These are phyloP conservation scores for Leptodontidium sp. DNA, from an alignment of 2,329 filamentous ascomycete genomes.

Conservation along the genomic window DNA sequence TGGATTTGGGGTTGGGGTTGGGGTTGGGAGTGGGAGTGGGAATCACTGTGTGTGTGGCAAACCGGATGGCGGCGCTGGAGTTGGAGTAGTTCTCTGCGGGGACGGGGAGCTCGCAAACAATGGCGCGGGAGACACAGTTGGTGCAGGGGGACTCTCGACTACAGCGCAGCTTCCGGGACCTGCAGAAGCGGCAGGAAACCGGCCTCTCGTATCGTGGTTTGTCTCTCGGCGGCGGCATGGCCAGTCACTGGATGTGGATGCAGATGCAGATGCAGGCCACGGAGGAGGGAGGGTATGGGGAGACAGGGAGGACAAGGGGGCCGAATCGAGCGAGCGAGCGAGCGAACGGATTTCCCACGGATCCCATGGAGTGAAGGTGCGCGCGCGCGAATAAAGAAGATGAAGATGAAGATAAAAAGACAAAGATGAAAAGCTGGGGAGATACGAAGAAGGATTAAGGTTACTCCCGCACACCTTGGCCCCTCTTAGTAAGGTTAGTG, in stretches of 20 bases:
- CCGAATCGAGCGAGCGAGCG: neutral
- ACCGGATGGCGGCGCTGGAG: slow-evolving; percentile 2
- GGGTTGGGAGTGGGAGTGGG: neutral
- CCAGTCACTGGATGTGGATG: neutral
- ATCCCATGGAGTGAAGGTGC: slow-evolving; percentile 2
- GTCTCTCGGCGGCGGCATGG: neutral
- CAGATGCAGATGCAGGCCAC: neutral
- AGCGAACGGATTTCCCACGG: slow-evolving; percentile 3
- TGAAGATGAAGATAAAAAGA: neutral
- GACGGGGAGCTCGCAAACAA: slow-evolving; percentile 26
- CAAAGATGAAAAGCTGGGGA: neutral
- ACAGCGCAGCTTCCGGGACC: slow-evolving; percentile 29
- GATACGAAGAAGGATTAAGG: slow-evolving; percentile 7
- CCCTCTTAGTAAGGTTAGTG: neutral
- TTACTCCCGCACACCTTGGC: slow-evolving; percentile 1
- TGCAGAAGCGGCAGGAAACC: slow-evolving; percentile 29
- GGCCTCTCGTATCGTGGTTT: slow-evolving; percentile 17
- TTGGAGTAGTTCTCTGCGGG: neutral
- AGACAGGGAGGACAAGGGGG: neutral
- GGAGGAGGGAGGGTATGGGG: neutral
- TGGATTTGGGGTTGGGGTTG: neutral
- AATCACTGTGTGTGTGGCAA: neutral
- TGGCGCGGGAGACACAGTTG: slow-evolving; percentile 32
- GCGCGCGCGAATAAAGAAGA: slow-evolving; percentile 1
- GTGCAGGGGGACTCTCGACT: slow-evolving; percentile 30